These are phyloP conservation scores for Mikania micrantha DNA, from an alignment of 129 eudicot species.

Conservation along the genomic window DNA sequence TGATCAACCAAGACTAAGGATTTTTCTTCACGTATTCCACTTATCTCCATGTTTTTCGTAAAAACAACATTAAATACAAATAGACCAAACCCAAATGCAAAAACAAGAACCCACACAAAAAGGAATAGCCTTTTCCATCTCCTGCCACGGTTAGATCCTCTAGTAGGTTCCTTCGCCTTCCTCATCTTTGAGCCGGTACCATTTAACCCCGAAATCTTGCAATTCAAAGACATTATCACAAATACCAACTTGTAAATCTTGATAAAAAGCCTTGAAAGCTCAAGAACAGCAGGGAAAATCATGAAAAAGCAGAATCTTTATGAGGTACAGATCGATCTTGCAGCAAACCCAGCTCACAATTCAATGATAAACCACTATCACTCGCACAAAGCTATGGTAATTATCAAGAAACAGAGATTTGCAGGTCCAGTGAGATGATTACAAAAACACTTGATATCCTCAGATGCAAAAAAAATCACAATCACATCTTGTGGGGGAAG, in stretches of 20 bases:
- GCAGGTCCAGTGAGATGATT: constrained; percentile 21
- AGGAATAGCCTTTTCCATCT: constrained; percentile 35
- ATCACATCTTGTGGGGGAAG: constrained; percentile 20
- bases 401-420: constrained; percentile 10
- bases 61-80: constrained; percentile 29
- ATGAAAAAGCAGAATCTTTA: constrained; percentile 33
- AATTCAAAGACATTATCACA: constrained; percentile 59
- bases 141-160: constrained; percentile 32
- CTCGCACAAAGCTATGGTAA: background rate
- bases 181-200: constrained; percentile 43
- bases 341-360: constrained; percentile 28
- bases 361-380: background rate
- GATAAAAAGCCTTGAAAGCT: constrained; percentile 32
- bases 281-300: constrained; percentile 33
- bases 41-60: constrained; percentile 20
- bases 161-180: constrained; percentile 33
- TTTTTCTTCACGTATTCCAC: constrained; percentile 20
- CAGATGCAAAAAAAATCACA: constrained; percentile 29
- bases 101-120: constrained; percentile 21
- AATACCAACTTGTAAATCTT: constrained; percentile 46
- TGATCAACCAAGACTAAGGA: constrained; percentile 31
- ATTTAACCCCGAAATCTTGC: constrained; percentile 38
- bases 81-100: constrained; percentile 38
- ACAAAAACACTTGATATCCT: constrained; percentile 10
- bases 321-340: constrained; percentile 22